Percentiles rank a stretch among this genome's conserved stretches.
Evolutionary conservation across 2,329 filamentous ascomycete genomes (phyloP).

Genomic region (Tetracladium maxilliforme): DNA sequence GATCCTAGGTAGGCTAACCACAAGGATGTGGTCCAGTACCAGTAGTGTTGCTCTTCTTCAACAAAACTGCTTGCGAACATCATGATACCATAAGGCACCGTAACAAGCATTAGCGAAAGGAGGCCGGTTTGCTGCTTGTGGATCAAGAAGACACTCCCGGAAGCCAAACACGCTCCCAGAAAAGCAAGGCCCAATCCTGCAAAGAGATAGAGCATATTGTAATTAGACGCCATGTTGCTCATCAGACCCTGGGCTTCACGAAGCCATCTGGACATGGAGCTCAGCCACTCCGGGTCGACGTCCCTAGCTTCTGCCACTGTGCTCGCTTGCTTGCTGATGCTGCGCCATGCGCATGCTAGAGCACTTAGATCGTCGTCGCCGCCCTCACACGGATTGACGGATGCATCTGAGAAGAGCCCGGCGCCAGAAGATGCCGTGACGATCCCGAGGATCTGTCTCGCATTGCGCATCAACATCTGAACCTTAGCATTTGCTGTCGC

Average conservation of each 20-base stretch:
- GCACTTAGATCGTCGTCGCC: conserved; percentile 4
- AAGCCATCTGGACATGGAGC: no score
- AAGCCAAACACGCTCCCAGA: conserved; percentile 18
- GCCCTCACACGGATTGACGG: conserved; percentile 5
- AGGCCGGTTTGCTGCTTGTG: no score
- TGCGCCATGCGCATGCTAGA: no score
- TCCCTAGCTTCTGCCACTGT: no score
- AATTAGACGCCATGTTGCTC: conserved; percentile 86
- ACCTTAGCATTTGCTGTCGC: conserved; percentile 34
- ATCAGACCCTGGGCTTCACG: conserved; percentile 58
- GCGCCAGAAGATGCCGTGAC: conserved; percentile 57
- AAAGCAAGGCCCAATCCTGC: conserved; percentile 24
- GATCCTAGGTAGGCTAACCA: conserved; percentile 49
- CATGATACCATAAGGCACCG: conserved; percentile 59
- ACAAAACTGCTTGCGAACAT: conserved; percentile 99
- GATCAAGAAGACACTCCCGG: no score
- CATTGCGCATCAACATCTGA: conserved; percentile 63
- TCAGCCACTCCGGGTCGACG: no score
- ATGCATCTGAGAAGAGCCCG: conserved; percentile 26
- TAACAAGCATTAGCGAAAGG: conserved; percentile 32
- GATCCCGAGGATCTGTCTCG: conserved; percentile 64
- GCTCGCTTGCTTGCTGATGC: no score
- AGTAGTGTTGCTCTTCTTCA: conserved; percentile 96
- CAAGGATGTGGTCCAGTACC: conserved; percentile 76
- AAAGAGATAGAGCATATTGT: conserved; percentile 53